Conservation (phyloP, 2,329 filamentous ascomycete genomes). For the Fusarium sterilihyphosum region DNA sequence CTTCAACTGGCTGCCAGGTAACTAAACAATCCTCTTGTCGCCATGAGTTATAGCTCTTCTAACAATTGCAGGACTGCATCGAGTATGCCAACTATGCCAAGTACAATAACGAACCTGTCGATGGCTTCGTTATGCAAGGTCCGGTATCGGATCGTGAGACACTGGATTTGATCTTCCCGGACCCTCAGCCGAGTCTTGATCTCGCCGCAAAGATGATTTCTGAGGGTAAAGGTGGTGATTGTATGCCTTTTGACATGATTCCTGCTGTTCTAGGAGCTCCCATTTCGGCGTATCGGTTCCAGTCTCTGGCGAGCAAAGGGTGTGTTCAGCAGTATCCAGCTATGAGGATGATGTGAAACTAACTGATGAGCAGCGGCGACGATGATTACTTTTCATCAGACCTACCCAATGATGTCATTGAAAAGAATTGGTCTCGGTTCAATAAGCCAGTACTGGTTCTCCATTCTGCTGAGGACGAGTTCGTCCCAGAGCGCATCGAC, state of each 20-base stretch:
- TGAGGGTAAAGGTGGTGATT: constrained; percentile 62
- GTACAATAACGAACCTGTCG: constrained; percentile 62
- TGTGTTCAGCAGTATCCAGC: constrained; percentile 46
- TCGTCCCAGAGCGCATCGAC: constrained; percentile 67
- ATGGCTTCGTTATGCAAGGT: constrained; percentile 83
- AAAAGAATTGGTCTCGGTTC: constrained; percentile 72
- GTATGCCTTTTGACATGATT: constrained; percentile 61
- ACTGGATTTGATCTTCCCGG: constrained; percentile 57
- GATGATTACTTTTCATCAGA: constrained; percentile 93
- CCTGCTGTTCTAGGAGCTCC: constrained; percentile 55
- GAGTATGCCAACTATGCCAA: constrained; percentile 60
- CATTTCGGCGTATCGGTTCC: constrained; percentile 63
- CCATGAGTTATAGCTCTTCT: not conserved
- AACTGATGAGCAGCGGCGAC: constrained; percentile 62
- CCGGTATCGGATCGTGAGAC: constrained; percentile 82
- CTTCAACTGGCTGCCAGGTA: constrained; percentile 68
- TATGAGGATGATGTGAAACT: not conserved
- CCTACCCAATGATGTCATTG: constrained; percentile 65
- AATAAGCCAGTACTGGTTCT: constrained; percentile 70
- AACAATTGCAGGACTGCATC: constrained; percentile 61
- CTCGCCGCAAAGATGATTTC: constrained; percentile 65
- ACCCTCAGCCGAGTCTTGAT: constrained; percentile 57
- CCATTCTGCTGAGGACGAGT: constrained; percentile 73
- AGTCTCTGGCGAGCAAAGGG: constrained; percentile 61
- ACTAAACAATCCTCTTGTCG: not conserved